phyloP scores from a whole-genome alignment of 2,329 filamentous ascomycete species.

The Alternaria longipes region DNA sequence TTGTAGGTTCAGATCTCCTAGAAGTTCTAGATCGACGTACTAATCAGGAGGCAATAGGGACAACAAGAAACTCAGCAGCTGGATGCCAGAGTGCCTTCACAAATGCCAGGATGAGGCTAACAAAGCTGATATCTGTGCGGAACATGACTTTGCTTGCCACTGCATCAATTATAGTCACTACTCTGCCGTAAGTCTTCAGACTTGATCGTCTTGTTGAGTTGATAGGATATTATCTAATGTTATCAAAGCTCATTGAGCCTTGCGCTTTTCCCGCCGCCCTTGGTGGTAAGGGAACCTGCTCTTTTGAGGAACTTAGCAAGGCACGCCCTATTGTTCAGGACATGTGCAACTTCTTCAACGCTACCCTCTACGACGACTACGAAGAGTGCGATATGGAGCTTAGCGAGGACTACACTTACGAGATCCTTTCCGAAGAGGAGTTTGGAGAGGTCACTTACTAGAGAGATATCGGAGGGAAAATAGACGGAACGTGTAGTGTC shows the following conservation, averaged over 20 bases:
- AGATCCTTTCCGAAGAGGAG: slow-evolving; percentile 22
- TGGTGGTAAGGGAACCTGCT: slow-evolving; percentile 25
- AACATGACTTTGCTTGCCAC: slow-evolving; percentile 35
- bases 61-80: slow-evolving; percentile 23
- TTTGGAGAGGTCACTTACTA: slow-evolving; percentile 8
- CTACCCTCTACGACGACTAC: slow-evolving; percentile 33
- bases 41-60: slow-evolving; percentile 9
- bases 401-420: slow-evolving; percentile 30
- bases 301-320: slow-evolving; percentile 17
- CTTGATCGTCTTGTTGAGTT: not conserved
- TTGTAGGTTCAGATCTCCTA: slow-evolving; percentile 20
- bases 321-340: slow-evolving; percentile 32
- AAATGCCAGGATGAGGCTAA: slow-evolving; percentile 32
- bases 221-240: not conserved
- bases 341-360: slow-evolving; percentile 40
- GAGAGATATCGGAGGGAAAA: not conserved
- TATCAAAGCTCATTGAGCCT: slow-evolving; percentile 27
- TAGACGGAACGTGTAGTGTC: not conserved
- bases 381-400: slow-evolving; percentile 19
- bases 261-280: slow-evolving; percentile 25
- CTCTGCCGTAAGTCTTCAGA: slow-evolving; percentile 24
- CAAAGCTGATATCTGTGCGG: too few relatives aligned
- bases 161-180: slow-evolving; percentile 33
- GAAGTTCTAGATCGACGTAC: not conserved
- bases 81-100: slow-evolving; percentile 24